Evolutionary conservation across 139 green algal genomes (phyloP).

Genomic region (Chlorella sorokiniana): DNA sequence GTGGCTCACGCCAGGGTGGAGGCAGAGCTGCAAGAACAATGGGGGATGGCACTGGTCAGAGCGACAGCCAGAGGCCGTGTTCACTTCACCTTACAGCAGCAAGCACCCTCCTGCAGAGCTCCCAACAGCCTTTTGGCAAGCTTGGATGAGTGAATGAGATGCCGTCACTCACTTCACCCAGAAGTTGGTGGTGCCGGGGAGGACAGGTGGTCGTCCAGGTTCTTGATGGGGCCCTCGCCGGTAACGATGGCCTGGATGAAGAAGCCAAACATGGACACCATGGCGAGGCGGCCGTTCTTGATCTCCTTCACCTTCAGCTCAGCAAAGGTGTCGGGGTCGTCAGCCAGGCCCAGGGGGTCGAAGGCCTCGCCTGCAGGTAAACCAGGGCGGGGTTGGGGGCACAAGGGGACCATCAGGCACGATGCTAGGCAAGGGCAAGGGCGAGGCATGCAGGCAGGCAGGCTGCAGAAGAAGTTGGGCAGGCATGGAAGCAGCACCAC

Average conservation of each 20-base stretch:
- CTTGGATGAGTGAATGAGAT: no score
- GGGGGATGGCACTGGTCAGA: neutral
- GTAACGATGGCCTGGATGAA: slow-evolving; percentile 61
- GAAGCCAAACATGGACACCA: slow-evolving; percentile 86
- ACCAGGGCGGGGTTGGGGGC: neutral
- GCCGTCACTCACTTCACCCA: slow-evolving; percentile 56
- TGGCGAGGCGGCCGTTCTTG: slow-evolving; percentile 90
- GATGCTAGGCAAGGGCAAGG: neutral
- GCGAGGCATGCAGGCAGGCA: neutral
- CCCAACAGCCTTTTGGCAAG: neutral
- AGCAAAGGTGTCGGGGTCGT: slow-evolving; percentile 87
- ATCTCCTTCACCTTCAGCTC: slow-evolving; percentile 90
- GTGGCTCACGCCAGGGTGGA: slow-evolving; percentile 22
- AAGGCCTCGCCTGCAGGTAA: slow-evolving; percentile 77
- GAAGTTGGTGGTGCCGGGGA: slow-evolving; percentile 80
- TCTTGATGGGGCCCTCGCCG: slow-evolving; percentile 73
- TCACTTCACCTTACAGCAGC: neutral
- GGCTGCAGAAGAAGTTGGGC: neutral
- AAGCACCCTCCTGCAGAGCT: no score
- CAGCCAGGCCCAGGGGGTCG: slow-evolving; percentile 95
- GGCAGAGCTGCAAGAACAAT: neutral
- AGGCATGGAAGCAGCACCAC: slow-evolving; percentile 77
- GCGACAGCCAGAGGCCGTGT: neutral
- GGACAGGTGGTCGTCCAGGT: slow-evolving; percentile 83
- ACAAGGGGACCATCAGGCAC: neutral